Percentiles rank a stretch among this genome's conserved stretches.
phyloP scores from a whole-genome alignment of 2,329 filamentous ascomycete species.

The Aspergillus neotritici region DNA sequence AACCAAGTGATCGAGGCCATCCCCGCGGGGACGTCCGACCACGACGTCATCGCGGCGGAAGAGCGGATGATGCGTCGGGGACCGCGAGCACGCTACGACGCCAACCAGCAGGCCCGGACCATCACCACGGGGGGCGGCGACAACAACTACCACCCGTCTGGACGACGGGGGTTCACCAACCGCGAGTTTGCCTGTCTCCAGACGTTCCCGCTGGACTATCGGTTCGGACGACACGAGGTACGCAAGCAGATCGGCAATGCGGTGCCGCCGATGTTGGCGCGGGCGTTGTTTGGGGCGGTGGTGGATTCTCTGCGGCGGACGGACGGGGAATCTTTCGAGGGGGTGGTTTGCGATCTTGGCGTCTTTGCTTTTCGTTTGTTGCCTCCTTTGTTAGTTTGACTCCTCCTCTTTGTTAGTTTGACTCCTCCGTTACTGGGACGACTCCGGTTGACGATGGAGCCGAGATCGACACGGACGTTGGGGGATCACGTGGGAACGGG shows the following conservation, averaged over 20 bases:
- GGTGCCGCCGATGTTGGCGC: constrained; percentile 56
- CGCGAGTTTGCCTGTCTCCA: constrained; percentile 65
- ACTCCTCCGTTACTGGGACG: too few species aligned
- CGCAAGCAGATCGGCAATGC: constrained; percentile 71
- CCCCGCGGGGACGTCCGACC: constrained; percentile 36
- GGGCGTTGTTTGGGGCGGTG: constrained; percentile 36
- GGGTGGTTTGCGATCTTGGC: too few species aligned
- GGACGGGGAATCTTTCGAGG: constrained; percentile 24
- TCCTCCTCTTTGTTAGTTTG: too few species aligned
- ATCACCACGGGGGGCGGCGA: constrained; percentile 60
- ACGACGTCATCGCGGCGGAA: constrained; percentile 29
- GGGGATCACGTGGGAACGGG: too few species aligned
- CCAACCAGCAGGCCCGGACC: constrained; percentile 48
- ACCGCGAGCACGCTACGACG: constrained; percentile 40
- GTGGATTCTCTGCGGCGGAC: constrained; percentile 31
- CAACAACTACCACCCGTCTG: constrained; percentile 60
- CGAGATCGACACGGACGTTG: too few species aligned
- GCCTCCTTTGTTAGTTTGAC: too few species aligned
- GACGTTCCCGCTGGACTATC: constrained; percentile 59
- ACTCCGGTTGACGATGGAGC: too few species aligned
- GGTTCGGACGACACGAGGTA: constrained; percentile 45
- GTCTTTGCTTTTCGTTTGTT: too few species aligned
- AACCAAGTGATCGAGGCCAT: constrained; percentile 38
- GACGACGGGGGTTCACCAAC: constrained; percentile 57
- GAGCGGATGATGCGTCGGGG: constrained; percentile 17